A percentile compares a stretch with the other conserved stretches of the same genome.
Evolutionary conservation across 805 yeast species (phyloP).

Genomic region (Yamadazyma philogaea): DNA sequence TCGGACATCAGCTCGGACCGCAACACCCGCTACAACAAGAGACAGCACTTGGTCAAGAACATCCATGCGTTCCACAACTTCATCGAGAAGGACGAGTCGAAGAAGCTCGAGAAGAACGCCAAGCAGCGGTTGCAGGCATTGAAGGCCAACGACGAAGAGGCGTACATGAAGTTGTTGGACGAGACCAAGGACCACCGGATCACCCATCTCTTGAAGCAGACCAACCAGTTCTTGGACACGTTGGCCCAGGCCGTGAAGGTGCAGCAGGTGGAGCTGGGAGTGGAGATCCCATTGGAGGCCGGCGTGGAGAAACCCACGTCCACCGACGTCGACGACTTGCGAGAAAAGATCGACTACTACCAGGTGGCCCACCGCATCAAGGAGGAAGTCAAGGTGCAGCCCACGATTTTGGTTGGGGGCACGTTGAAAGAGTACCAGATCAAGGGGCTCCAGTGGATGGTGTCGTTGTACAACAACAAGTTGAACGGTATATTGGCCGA

Average conservation of each 20-base stretch:
- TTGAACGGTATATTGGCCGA: constrained; percentile 64
- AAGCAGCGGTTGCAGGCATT: constrained; percentile 84
- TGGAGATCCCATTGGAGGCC: constrained; percentile 19
- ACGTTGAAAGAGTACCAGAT: constrained; percentile 71
- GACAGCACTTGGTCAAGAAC: constrained; percentile 29
- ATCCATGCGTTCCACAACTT: constrained; percentile 49
- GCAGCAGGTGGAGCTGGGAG: constrained; percentile 59
- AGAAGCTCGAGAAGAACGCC: constrained; percentile 74
- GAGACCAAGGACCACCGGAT: constrained; percentile 87
- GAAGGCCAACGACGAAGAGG: constrained; percentile 86
- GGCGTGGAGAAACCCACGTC: constrained; percentile 26
- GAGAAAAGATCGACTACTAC: constrained; percentile 73
- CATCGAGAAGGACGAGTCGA: constrained; percentile 73
- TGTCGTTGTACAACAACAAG: constrained; percentile 57
- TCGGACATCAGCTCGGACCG: constrained; percentile 16
- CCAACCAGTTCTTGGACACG: constrained; percentile 73
- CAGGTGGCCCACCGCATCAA: constrained; percentile 76
- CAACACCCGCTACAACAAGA: constrained; percentile 22
- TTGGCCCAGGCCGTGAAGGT: constrained; percentile 75
- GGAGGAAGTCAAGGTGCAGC: constrained; percentile 66
- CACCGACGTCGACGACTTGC: constrained; percentile 47
- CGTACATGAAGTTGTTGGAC: constrained; percentile 76
- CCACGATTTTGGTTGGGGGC: constrained; percentile 72
- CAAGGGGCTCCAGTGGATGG: constrained; percentile 67
- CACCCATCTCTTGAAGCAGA: constrained; percentile 77